Evolutionary conservation across 352 stramenopile species (phyloP), one percentile per base, ranked within the genome.

Genomic region (Blastocystis sp.): DNA sequence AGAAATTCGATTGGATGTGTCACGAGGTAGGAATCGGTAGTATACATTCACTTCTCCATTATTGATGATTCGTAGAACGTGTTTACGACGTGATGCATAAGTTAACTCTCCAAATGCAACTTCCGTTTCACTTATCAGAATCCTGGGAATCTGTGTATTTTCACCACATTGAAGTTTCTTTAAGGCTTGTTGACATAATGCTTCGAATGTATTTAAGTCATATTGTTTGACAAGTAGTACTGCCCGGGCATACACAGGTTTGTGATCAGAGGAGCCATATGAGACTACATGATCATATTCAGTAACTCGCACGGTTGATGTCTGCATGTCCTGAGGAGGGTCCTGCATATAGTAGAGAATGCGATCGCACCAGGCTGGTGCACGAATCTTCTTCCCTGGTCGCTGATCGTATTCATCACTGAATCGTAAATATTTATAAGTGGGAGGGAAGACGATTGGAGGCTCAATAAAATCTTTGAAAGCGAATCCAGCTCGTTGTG

Each of bases 331-430:
- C 6, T 19, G n/a, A 1, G 66, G 57, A n/a, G 13, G 9, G 42
- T 89, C 60, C 35, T 44, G 66, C 22, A 57, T 15, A 33, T 2
- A 57, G 59, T 79, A 89, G 13, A 89, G 60, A 89, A 89, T 89
- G 2, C 60, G 60, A 42, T 89, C 94, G 89, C 94, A 97, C 97
- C 97, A 99, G 5, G 97, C 97, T 0, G 97, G 97, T 1, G 97
- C 96, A 22, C 97, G 93, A 0, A 99, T 90, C 90, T 99, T 99
- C 92, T 99, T 99, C 79, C 99, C 97, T 0, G 96, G 95, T 0
- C 97, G 93, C 73, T 96, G 94, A 90, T 99, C 97, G 90, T 98
- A 99, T 15, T 93, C 84, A 64, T 95, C 94, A 15, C 95, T 98
- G 0, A 95, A 96, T 2, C 95, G 94, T 89, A 98, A 94, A 90